A percentile compares a stretch with the other conserved stretches of the same genome.
Conservation (phyloP, 352 stramenopile species). For the Globisporangium heterothallicum region DNA sequence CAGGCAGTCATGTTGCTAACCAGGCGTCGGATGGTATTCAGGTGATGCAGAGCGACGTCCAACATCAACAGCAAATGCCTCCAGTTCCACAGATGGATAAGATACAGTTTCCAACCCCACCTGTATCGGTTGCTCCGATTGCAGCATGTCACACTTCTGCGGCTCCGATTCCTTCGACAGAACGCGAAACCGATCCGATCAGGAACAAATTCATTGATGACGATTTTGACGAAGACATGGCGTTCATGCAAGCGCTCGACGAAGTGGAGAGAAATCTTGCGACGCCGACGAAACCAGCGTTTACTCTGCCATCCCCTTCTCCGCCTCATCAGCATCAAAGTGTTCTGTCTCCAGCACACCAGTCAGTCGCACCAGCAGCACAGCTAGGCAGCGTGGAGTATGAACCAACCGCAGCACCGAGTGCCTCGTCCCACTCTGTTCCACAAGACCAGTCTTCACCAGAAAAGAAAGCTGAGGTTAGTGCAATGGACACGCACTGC, state of each 20-base stretch:
- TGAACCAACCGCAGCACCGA: neutral
- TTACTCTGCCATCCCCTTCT: neutral
- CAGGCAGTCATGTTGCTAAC: no score
- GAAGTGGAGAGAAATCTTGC: slow-evolving; percentile 50
- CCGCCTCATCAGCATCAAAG: neutral
- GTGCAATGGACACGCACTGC: no score
- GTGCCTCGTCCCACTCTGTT: neutral
- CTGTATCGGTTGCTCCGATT: neutral
- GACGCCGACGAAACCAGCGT: slow-evolving; percentile 18
- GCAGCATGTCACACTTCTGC: neutral
- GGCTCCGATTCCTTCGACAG: neutral
- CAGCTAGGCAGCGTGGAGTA: neutral
- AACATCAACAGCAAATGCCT: no score
- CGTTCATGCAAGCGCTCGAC: slow-evolving; percentile 62
- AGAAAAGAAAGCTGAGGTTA: neutral
- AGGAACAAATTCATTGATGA: slow-evolving; percentile 58
- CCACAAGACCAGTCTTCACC: neutral
- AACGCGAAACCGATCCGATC: neutral
- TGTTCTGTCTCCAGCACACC: no score
- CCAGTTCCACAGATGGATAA: no score
- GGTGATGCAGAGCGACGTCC: neutral
- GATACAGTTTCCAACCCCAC: no score
- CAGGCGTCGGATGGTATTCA: no score
- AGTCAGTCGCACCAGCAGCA: neutral
- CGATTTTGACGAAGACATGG: slow-evolving; percentile 56